Evolutionary conservation across 2,329 filamentous ascomycete genomes (phyloP), one percentile per base, ranked within the genome.

Genomic region (Pseudogymnoascus sp.): DNA sequence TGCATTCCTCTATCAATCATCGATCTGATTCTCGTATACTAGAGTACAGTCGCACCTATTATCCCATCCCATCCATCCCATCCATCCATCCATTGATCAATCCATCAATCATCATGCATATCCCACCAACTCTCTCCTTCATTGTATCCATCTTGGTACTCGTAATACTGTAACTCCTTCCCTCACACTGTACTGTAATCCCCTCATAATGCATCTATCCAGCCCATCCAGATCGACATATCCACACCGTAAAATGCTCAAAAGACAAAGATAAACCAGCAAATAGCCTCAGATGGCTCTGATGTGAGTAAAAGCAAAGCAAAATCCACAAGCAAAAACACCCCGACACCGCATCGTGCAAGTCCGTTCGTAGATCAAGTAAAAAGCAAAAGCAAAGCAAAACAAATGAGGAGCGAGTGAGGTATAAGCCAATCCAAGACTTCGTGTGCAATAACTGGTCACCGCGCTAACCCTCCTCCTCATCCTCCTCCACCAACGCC

Each of bases 401-500:
- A 7, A 14, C 37, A 23, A 23, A 23, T 37, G 38, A 40, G n/a
- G n/a, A 18, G 38, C n/a, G 38, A 38, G 23, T 6, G 23, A 5
- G 23, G 35, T 38, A 38, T 18, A 42, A 42, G 38, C n/a, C n/a
- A n/a, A n/a, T n/a, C n/a, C n/a, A n/a, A n/a, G n/a, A n/a, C n/a
- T n/a, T n/a, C n/a, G n/a, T n/a, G n/a, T n/a, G n/a, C n/a, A n/a
- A n/a, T n/a, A n/a, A n/a, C n/a, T n/a, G n/a, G n/a, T n/a, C n/a
- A n/a, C n/a, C n/a, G n/a, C n/a, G n/a, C 37, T 38, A 62, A 21
- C 21, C 21, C 61, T 77, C 80, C 70, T 87, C 85, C 42, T 84
- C 81, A 65, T 84, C 82, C 72, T 91, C 88, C 70, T 88, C 85
- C 63, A 91, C 89, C 5, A 85, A 83, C 12, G 88, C 88, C 1